Evolutionary conservation across 352 stramenopile genomes (phyloP).

Genomic region (Blastocystis sp.): DNA sequence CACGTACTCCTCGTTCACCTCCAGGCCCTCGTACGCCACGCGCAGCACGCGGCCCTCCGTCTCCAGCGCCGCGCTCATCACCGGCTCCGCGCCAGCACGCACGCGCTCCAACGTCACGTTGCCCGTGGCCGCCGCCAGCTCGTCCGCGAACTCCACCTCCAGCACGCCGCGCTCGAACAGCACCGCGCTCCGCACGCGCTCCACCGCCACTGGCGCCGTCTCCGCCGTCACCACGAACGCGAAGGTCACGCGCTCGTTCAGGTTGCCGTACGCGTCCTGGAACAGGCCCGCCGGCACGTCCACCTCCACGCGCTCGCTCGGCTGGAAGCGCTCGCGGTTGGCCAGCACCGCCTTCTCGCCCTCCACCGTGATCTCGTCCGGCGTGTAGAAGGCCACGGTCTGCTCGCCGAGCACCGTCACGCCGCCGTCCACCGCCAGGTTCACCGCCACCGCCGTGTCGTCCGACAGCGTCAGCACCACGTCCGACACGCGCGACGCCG

Average conservation of each 20-base stretch:
- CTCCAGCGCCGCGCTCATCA: background rate
- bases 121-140: background rate
- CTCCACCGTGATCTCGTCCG: background rate
- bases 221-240: slow-evolving; percentile 2
- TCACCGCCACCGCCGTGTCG: background rate
- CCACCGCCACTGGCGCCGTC: background rate
- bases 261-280: slow-evolving; percentile 4
- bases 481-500: slow-evolving; percentile 38
- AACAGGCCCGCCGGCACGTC: slow-evolving; percentile 44
- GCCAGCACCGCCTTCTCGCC: slow-evolving; percentile 22
- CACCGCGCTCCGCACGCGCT: background rate
- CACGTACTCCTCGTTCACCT: slow-evolving; percentile 12
- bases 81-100: no score
- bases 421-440: background rate
- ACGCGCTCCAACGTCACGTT: slow-evolving; percentile 14
- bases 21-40: background rate
- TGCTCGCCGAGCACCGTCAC: background rate
- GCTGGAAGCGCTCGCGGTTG: slow-evolving; percentile 9
- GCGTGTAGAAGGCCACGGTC: background rate
- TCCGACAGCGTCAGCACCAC: slow-evolving; percentile 11
- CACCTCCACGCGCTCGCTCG: slow-evolving; percentile 10
- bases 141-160: slow-evolving; percentile 26
- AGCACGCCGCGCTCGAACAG: background rate
- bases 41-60: background rate
- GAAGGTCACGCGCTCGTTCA: slow-evolving; percentile 5